phyloP scores from a whole-genome alignment of 73 alveolate species.

The Paramecium biaurelia region DNA sequence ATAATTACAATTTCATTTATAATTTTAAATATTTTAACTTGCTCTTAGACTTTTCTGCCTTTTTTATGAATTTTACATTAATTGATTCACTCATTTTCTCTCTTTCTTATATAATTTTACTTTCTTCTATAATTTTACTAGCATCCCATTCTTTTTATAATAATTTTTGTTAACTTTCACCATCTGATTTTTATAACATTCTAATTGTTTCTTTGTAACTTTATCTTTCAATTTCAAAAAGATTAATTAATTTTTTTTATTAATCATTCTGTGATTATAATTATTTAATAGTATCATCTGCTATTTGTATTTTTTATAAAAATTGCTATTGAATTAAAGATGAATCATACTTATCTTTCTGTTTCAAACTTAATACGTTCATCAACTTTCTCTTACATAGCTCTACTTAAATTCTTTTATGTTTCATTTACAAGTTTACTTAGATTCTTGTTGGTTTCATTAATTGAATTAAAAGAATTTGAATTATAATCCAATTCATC shows the following conservation, averaged over 20 bases:
- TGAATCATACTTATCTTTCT: background rate
- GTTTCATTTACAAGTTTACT: constrained; percentile 23
- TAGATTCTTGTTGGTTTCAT: background rate
- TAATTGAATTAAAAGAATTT: background rate
- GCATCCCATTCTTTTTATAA: constrained; percentile 1
- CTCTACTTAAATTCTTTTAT: constrained; percentile 5
- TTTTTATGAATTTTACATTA: background rate
- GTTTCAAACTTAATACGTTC: constrained; percentile 9
- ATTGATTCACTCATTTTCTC: background rate
- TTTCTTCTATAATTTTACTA: background rate
- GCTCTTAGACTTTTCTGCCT: background rate
- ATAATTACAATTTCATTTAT: background rate
- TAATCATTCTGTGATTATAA: background rate
- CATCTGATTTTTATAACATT: background rate
- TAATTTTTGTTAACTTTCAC: background rate
- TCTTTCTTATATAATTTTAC: background rate
- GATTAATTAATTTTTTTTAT: background rate
- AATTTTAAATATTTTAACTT: background rate
- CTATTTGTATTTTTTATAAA: background rate
- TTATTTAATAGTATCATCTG: background rate
- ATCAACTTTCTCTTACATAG: background rate
- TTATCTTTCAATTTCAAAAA: background rate
- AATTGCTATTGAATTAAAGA: background rate
- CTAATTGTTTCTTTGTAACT: background rate
- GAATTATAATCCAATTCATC: constrained; percentile 49